These are phyloP conservation scores for Cetradonia linearis DNA, from an alignment of 495 filamentous ascomycete species.

Conservation along the genomic window DNA sequence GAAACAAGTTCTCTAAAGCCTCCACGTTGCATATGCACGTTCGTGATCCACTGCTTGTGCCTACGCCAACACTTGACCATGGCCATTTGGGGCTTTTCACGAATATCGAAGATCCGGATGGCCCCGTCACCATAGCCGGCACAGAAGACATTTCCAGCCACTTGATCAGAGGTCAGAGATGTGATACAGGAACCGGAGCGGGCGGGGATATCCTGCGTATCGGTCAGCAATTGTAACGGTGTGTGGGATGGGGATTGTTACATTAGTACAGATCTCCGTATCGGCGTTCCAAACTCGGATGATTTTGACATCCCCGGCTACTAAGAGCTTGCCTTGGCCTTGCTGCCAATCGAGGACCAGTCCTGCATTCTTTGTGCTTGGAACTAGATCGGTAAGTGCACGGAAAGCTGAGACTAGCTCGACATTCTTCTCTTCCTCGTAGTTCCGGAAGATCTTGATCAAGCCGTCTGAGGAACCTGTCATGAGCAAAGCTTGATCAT, in stretches of 20 bases:
- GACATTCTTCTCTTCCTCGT: slow-evolving; percentile 54
- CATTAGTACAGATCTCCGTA: slow-evolving; percentile 78
- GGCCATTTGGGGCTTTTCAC: slow-evolving; percentile 63
- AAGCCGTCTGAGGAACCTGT: slow-evolving; percentile 92
- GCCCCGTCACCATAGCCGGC: slow-evolving; percentile 97
- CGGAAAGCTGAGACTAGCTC: slow-evolving; percentile 90
- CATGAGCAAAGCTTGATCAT: slow-evolving; percentile 89
- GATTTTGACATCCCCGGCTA: slow-evolving; percentile 91
- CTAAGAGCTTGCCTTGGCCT: slow-evolving; percentile 84
- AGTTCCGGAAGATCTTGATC: slow-evolving; percentile 86
- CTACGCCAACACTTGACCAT: slow-evolving; percentile 97
- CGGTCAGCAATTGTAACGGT: neutral
- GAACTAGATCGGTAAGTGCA: slow-evolving; percentile 82
- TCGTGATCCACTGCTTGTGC: slow-evolving; percentile 86
- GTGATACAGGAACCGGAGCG: slow-evolving; percentile 94
- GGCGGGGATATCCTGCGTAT: slow-evolving; percentile 72
- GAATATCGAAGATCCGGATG: slow-evolving; percentile 86
- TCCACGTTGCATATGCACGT: slow-evolving; percentile 93
- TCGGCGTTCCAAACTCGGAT: slow-evolving; percentile 94
- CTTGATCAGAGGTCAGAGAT: slow-evolving; percentile 89
- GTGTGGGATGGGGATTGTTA: slow-evolving; percentile 27
- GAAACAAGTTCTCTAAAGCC: slow-evolving; percentile 82
- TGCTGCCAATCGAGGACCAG: slow-evolving; percentile 98
- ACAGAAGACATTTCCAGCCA: slow-evolving; percentile 89
- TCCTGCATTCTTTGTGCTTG: slow-evolving; percentile 84